Evolutionary conservation across 1,139 yeast genomes (phyloP).

Genomic region (Torulaspora globosa): DNA sequence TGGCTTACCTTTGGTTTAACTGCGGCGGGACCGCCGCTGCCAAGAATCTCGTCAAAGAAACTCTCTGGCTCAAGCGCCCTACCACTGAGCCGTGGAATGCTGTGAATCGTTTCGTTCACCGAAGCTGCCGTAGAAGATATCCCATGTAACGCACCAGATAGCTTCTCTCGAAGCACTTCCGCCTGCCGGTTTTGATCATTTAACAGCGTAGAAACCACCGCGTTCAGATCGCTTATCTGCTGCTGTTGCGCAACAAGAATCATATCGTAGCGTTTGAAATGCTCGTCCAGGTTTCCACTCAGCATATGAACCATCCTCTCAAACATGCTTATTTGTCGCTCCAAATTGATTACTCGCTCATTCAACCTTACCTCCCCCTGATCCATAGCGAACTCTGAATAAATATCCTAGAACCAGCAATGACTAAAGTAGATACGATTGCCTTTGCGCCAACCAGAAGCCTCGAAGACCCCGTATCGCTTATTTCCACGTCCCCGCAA

Average conservation of each 20-base stretch:
- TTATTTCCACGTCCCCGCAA: background rate
- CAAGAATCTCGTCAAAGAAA: constrained; percentile 11
- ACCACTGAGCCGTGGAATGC: background rate
- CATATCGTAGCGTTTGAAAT: constrained; percentile 34
- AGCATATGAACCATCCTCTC: constrained; percentile 34
- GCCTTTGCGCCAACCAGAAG: constrained; percentile 1
- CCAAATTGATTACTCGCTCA: constrained; percentile 29
- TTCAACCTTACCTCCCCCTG: constrained; percentile 15
- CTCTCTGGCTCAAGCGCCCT: constrained; percentile 9
- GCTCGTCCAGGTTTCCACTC: constrained; percentile 33
- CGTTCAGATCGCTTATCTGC: constrained; percentile 31
- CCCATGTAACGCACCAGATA: constrained; percentile 25
- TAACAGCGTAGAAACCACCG: constrained; percentile 27
- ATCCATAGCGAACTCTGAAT: constrained; percentile 6
- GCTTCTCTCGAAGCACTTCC: constrained; percentile 28
- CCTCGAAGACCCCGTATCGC: background rate
- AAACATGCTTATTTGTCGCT: constrained; percentile 30
- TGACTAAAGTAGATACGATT: background rate
- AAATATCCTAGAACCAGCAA: background rate
- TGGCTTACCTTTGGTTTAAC: background rate
- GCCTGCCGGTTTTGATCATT: constrained; percentile 33
- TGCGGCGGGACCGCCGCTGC: constrained; percentile 1
- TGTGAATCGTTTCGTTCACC: constrained; percentile 8
- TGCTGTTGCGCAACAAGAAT: constrained; percentile 33
- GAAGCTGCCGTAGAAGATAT: constrained; percentile 25